These are phyloP conservation scores for Ophiostoma sp. DNA, from an alignment of 2,329 filamentous ascomycete genomes.

Conservation along the genomic window DNA sequence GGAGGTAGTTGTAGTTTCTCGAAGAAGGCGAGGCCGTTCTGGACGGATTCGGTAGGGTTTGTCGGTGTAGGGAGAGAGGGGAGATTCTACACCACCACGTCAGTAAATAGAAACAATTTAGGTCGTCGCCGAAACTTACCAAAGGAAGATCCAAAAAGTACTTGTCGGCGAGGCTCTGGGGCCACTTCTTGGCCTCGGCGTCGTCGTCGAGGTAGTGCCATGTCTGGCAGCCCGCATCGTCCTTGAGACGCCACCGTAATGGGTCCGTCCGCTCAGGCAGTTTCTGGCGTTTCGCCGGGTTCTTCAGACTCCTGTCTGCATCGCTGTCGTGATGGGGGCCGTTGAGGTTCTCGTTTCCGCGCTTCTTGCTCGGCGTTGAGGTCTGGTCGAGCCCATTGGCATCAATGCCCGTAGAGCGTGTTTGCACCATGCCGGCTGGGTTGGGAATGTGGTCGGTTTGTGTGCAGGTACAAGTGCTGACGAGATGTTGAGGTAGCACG, in stretches of 20 bases:
- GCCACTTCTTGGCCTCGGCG: conserved; percentile 72
- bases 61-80: conserved; percentile 70
- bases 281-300: conserved; percentile 3
- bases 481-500: not conserved
- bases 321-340: conserved; percentile 27
- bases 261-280: conserved; percentile 66
- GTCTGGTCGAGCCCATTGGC: not conserved
- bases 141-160: conserved; percentile 79
- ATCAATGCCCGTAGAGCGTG: conserved; percentile 37
- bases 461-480: not conserved
- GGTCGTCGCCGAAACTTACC: conserved; percentile 49
- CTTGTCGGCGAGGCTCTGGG: conserved; percentile 85
- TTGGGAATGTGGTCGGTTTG: not conserved
- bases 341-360: conserved; percentile 34
- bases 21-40: conserved; percentile 86
- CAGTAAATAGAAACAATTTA: conserved; percentile 28
- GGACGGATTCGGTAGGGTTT: conserved; percentile 72
- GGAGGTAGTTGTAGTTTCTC: conserved; percentile 83
- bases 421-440: conserved; percentile 24
- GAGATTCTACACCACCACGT: conserved; percentile 57
- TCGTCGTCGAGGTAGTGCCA: conserved; percentile 88
- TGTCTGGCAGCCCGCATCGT: conserved; percentile 82
- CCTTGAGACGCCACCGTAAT: conserved; percentile 77
- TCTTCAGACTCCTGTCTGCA: not conserved
- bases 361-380: conserved; percentile 40